Evolutionary conservation across 192 early-diverging fungal genomes (phyloP).

Genomic region (Globomyces pollinis-pini): DNA sequence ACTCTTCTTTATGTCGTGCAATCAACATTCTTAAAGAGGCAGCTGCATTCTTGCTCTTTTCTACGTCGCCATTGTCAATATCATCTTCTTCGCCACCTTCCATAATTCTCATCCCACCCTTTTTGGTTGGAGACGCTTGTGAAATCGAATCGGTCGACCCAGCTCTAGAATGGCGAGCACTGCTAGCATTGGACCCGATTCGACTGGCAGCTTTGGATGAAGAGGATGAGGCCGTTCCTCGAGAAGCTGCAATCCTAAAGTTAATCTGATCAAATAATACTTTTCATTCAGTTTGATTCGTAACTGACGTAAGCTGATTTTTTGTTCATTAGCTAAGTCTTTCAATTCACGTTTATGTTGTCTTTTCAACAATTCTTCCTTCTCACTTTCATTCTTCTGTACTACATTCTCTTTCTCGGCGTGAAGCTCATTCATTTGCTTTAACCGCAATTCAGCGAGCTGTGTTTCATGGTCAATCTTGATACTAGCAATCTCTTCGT

Average conservation of each 20-base stretch:
- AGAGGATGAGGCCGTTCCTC: too few species aligned
- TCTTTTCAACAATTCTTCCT: background rate
- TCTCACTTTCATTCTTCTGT: constrained; percentile 8
- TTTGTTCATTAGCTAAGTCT: constrained; percentile 8
- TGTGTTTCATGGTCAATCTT: constrained; percentile 6
- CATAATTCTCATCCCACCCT: background rate
- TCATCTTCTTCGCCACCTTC: constrained; percentile 7
- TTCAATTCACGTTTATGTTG: constrained; percentile 12
- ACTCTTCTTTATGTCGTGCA: background rate
- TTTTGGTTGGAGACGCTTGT: background rate
- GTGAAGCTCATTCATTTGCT: constrained; percentile 23
- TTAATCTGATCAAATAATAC: background rate
- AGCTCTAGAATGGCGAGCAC: background rate
- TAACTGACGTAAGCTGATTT: constrained; percentile 11
- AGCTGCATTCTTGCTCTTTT: background rate
- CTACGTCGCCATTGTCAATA: constrained; percentile 5
- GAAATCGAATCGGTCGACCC: background rate
- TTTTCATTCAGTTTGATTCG: constrained; percentile 7
- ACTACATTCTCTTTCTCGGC: constrained; percentile 16
- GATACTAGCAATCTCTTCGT: constrained; percentile 15
- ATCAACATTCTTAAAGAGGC: background rate
- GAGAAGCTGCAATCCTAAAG: background rate
- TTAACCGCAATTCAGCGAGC: constrained; percentile 11
- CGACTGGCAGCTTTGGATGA: background rate
- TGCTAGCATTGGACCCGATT: background rate